A percentile compares a stretch with the other conserved stretches of the same genome.
Evolutionary conservation across 2,329 filamentous ascomycete species (phyloP).

Genomic region (Colletotrichum sp.): DNA sequence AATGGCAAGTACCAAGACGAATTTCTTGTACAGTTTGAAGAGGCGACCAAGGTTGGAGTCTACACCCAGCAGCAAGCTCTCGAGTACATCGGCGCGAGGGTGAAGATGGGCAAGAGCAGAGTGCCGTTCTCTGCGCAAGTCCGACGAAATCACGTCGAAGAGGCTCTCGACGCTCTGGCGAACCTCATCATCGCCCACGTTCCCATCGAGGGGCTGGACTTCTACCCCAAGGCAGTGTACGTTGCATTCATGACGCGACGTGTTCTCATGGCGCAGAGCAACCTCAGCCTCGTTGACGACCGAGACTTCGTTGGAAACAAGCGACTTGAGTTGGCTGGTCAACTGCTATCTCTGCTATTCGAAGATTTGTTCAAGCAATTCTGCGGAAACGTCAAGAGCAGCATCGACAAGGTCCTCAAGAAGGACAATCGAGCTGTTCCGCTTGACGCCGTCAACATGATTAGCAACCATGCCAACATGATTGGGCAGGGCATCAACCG

Average conservation of each 20-base stretch:
- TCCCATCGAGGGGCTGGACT: conserved; percentile 88
- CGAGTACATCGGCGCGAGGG: conserved; percentile 85
- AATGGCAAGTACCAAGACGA: conserved; percentile 92
- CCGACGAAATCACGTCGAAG: conserved; percentile 83
- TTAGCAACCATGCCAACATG: conserved; percentile 82
- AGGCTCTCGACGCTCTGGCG: conserved; percentile 90
- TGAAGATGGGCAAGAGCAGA: conserved; percentile 80
- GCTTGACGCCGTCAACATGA: conserved; percentile 85
- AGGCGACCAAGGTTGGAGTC: conserved; percentile 81
- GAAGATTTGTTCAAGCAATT: conserved; percentile 99
- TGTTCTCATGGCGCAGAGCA: conserved; percentile 91
- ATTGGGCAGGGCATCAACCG: conserved; percentile 95
- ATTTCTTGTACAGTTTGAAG: conserved; percentile 94
- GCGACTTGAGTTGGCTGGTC: conserved; percentile 90
- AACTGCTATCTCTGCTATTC: conserved; percentile 90
- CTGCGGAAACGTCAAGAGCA: conserved; percentile 85
- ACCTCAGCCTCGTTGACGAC: conserved; percentile 90
- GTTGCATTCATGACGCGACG: conserved; percentile 97
- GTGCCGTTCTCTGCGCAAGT: conserved; percentile 52
- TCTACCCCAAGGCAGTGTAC: conserved; percentile 96
- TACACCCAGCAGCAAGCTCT: conserved; percentile 95
- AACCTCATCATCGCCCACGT: conserved; percentile 96
- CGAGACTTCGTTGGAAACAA: conserved; percentile 99
- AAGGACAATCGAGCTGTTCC: conserved; percentile 89
- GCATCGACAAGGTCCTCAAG: conserved; percentile 93